phyloP scores from a whole-genome alignment of 768 basidiomycete species.

The Galerina sulciceps region DNA sequence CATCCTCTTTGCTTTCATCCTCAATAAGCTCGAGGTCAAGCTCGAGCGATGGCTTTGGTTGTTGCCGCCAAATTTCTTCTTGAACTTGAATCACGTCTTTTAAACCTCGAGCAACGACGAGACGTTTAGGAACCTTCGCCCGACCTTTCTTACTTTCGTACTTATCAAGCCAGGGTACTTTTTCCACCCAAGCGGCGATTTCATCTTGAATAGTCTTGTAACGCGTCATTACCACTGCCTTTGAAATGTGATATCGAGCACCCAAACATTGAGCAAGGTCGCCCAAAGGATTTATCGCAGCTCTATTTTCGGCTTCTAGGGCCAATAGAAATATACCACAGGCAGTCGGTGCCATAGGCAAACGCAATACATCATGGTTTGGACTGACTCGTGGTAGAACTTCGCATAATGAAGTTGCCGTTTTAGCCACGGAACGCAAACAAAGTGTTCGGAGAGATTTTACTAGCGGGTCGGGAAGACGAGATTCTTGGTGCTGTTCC shows the following conservation, averaged over 20 bases:
- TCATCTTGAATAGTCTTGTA: conserved; percentile 70
- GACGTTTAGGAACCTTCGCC: conserved; percentile 65
- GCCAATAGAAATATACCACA: conserved; percentile 73
- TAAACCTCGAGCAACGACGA: conserved; percentile 66
- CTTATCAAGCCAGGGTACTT: conserved; percentile 77
- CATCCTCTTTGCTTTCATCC: conserved; percentile 24
- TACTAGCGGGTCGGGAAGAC: conserved; percentile 37
- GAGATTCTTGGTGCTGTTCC: conserved; percentile 30
- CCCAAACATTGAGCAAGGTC: conserved; percentile 65
- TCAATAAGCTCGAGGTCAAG: conserved; percentile 46
- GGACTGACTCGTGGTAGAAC: conserved; percentile 42
- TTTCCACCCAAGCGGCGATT: conserved; percentile 59
- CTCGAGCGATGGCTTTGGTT: conserved; percentile 39
- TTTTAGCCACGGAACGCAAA: conserved; percentile 45
- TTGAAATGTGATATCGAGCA: conserved; percentile 49
- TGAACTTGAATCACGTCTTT: conserved; percentile 74
- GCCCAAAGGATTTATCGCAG: conserved; percentile 53
- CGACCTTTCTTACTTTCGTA: conserved; percentile 55
- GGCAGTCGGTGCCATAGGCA: conserved; percentile 54
- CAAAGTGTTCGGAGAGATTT: conserved; percentile 44
- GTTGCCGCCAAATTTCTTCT: conserved; percentile 59
- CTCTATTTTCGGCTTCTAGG: conserved; percentile 67
- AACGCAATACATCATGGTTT: conserved; percentile 38
- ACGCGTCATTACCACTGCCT: conserved; percentile 64
- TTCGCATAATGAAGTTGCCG: conserved; percentile 49